Evolutionary conservation across 2,329 filamentous ascomycete genomes (phyloP).

Genomic region (Fusarium duplospermum): DNA sequence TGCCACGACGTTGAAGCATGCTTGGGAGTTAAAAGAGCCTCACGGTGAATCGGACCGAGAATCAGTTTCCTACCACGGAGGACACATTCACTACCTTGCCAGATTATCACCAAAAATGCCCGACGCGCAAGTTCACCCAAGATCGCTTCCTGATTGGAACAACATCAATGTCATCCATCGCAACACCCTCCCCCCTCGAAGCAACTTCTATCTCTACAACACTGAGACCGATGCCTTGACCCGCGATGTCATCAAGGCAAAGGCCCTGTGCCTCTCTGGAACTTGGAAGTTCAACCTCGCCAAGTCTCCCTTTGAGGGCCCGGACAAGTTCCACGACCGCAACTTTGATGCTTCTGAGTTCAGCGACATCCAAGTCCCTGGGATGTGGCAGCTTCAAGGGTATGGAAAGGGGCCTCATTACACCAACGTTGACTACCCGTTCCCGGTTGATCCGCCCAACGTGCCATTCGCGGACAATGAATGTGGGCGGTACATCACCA

Average conservation of each 20-base stretch:
- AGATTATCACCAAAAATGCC: background rate
- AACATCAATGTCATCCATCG: background rate
- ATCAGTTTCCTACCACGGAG: background rate
- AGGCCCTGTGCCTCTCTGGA: background rate
- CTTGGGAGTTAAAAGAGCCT: background rate
- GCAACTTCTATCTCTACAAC: background rate
- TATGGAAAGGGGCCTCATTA: slow-evolving; percentile 65
- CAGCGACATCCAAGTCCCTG: background rate
- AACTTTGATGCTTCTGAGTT: background rate
- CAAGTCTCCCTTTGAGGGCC: background rate
- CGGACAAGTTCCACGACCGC: background rate
- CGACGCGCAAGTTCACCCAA: background rate
- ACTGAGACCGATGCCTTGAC: background rate
- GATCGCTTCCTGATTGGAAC: background rate
- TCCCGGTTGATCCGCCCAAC: slow-evolving; percentile 73
- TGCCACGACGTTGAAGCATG: background rate
- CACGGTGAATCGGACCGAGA: background rate
- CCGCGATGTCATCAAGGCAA: background rate
- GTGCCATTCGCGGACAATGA: slow-evolving; percentile 71
- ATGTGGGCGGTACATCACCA: slow-evolving; percentile 65
- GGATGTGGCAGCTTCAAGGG: slow-evolving; percentile 57
- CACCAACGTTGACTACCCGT: slow-evolving; percentile 75
- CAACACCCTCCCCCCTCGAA: background rate
- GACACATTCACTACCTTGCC: background rate
- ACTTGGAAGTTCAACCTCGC: background rate